Evolutionary conservation across 2,329 filamentous ascomycete genomes (phyloP).

Genomic region (Trichoderma citrinoviride): DNA sequence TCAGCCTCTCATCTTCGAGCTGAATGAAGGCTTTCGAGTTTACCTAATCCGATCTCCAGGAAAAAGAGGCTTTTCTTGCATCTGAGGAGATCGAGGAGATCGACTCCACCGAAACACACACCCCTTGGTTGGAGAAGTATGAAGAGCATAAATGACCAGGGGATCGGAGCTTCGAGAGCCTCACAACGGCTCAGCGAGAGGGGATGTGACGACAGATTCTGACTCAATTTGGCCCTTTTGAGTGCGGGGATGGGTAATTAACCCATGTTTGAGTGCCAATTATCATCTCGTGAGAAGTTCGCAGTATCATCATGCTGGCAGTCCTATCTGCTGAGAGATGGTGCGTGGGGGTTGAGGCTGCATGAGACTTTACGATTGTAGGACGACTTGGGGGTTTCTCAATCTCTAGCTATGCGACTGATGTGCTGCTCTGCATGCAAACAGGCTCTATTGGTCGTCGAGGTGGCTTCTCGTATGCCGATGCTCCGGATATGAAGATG

Average conservation of each 20-base stretch:
- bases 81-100: background rate
- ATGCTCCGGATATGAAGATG: background rate
- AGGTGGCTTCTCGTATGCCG: background rate
- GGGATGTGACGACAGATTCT: background rate
- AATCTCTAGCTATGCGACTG: too few species aligned
- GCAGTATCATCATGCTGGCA: background rate
- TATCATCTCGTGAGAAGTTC: background rate
- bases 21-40: background rate
- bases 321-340: too few species aligned
- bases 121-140: background rate
- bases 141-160: background rate
- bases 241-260: background rate
- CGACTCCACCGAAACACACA: background rate
- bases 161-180: background rate
- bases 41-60: background rate
- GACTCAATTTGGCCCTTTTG: background rate
- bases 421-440: background rate
- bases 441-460: background rate
- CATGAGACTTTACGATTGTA: too few species aligned
- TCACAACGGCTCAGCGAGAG: background rate
- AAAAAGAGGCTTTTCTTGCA: background rate
- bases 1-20: background rate
- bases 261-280: background rate
- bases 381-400: too few species aligned
- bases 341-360: background rate